Evolutionary conservation across 345 rosid species (phyloP).

Genomic region (Syzygium grande): DNA sequence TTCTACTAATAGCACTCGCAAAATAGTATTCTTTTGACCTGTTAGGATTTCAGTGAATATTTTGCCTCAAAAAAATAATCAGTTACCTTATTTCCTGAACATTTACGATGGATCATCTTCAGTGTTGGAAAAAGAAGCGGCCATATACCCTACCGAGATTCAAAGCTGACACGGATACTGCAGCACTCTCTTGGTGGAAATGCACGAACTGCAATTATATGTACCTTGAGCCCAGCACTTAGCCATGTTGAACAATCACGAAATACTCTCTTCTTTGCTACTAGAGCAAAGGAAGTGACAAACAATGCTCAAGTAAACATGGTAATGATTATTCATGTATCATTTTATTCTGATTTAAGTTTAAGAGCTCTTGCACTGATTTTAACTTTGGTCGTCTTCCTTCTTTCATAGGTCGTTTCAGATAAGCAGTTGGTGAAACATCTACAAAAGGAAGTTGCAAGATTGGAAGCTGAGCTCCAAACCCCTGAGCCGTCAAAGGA

Average conservation of each 20-base stretch:
- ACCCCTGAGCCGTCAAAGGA: constrained; percentile 91
- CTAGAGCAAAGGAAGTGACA: constrained; percentile 98
- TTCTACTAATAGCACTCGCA: not conserved
- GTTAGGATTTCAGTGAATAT: not conserved
- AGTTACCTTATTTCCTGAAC: not conserved
- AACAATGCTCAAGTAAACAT: constrained; percentile 97
- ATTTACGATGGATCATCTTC: not conserved
- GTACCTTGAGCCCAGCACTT: constrained; percentile 90
- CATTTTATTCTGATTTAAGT: not conserved
- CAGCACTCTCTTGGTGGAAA: constrained; percentile 99
- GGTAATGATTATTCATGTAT: constrained; percentile 35
- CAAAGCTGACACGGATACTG: constrained; percentile 94
- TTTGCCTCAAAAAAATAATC: not conserved
- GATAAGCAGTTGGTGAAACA: constrained; percentile 97
- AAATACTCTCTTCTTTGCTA: constrained; percentile 90
- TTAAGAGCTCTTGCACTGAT: not conserved
- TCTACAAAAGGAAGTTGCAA: constrained; percentile 96
- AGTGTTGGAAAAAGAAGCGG: constrained; percentile 97
- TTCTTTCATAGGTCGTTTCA: constrained; percentile 62
- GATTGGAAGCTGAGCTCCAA: constrained; percentile 94
- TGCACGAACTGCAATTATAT: constrained; percentile 97
- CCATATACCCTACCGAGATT: constrained; percentile 93
- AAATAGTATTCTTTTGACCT: not conserved
- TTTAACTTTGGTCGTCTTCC: not conserved
- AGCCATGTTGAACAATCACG: constrained; percentile 95